Percentiles rank a stretch among this genome's conserved stretches.
Evolutionary conservation across 805 yeast species (phyloP).

Genomic region (Sugiyamaella qingdaonensis): DNA sequence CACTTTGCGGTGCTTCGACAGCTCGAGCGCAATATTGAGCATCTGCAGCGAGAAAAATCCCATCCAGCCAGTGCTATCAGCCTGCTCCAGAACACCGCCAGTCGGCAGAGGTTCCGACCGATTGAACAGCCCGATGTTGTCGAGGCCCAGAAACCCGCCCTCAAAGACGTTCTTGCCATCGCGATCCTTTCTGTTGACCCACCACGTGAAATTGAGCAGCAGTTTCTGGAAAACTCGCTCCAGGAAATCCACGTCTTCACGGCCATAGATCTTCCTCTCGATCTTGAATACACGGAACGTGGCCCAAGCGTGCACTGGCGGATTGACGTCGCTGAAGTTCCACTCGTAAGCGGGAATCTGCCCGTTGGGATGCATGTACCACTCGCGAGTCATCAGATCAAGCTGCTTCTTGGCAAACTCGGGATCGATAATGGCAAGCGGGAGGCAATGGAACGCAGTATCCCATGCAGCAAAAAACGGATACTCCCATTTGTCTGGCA

Average conservation of each 20-base stretch:
- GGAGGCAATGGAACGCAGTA: constrained; percentile 90
- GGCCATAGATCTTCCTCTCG: constrained; percentile 80
- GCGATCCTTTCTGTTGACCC: constrained; percentile 89
- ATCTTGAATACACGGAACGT: constrained; percentile 81
- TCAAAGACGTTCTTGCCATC: constrained; percentile 87
- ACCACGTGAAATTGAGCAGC: constrained; percentile 89
- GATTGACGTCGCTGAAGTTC: constrained; percentile 94
- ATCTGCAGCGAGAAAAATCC: constrained; percentile 86
- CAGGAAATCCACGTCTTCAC: constrained; percentile 73
- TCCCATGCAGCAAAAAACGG: constrained; percentile 98
- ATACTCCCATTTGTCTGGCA: constrained; percentile 95
- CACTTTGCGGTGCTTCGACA: constrained; percentile 78
- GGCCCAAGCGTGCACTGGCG: constrained; percentile 97
- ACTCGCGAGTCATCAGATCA: constrained; percentile 81
- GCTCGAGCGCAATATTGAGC: constrained; percentile 88
- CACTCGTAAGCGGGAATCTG: constrained; percentile 96
- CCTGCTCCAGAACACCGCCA: constrained; percentile 86
- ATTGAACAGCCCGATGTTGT: constrained; percentile 88
- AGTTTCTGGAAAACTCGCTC: constrained; percentile 92
- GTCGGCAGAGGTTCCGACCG: constrained; percentile 91
- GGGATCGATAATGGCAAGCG: constrained; percentile 90
- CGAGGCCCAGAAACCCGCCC: constrained; percentile 91
- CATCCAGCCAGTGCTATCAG: constrained; percentile 98
- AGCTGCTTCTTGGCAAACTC: constrained; percentile 85
- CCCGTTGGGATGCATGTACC: constrained; percentile 99